Conservation (phyloP, 257 asterid genomes). For the Voacanga thouarsii region DNA sequence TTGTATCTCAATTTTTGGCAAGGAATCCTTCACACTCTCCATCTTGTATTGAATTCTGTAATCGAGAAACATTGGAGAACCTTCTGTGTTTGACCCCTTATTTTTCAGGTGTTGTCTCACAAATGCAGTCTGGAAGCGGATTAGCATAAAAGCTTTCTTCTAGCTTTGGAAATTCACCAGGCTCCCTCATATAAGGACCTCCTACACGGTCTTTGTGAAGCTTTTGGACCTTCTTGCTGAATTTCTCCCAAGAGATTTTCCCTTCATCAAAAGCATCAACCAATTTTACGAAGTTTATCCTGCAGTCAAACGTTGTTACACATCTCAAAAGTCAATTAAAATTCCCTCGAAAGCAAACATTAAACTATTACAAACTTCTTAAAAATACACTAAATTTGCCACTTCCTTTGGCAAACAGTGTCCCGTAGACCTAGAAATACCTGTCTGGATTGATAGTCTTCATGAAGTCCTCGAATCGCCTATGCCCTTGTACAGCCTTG, state of each 20-base stretch:
- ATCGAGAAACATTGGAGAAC: background rate
- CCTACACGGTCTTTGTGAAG: slow-evolving; percentile 69
- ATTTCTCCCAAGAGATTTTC: slow-evolving; percentile 73
- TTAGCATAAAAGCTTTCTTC: slow-evolving; percentile 95
- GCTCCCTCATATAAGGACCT: slow-evolving; percentile 81
- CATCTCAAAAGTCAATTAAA: background rate
- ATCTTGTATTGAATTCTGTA: background rate
- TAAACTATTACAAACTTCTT: no score
- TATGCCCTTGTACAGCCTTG: slow-evolving; percentile 96
- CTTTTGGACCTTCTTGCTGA: slow-evolving; percentile 66
- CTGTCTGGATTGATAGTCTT: slow-evolving; percentile 88
- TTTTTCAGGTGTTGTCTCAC: slow-evolving; percentile 52
- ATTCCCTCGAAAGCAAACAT: background rate
- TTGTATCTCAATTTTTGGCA: background rate
- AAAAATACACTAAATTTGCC: background rate
- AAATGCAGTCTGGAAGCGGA: slow-evolving; percentile 87
- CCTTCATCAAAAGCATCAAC: slow-evolving; percentile 78
- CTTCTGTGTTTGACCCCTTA: slow-evolving; percentile 7
- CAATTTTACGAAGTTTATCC: slow-evolving; percentile 78
- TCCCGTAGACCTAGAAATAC: slow-evolving; percentile 27
- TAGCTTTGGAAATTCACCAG: slow-evolving; percentile 83
- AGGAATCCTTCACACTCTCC: background rate
- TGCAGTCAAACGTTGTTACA: slow-evolving; percentile 22
- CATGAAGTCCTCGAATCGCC: slow-evolving; percentile 86
- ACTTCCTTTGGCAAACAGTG: background rate